Evolutionary conservation across 2,329 filamentous ascomycete genomes (phyloP).

Genomic region (Diaporthe ilicicola): DNA sequence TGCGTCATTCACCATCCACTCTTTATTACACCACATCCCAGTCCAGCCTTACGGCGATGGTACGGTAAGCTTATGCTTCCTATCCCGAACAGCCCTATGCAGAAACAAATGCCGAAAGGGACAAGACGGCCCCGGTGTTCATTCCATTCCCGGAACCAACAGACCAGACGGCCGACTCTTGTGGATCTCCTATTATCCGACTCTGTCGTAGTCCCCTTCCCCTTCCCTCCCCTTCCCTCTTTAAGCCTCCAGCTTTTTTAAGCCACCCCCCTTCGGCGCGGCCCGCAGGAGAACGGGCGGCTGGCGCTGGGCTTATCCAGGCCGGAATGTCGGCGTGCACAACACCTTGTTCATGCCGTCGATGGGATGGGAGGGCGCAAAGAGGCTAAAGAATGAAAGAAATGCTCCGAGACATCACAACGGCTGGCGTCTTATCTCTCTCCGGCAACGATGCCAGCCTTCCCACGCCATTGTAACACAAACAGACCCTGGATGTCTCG

Average conservation of each 20-base stretch:
- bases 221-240: background rate
- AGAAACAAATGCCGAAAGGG: background rate
- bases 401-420: constrained; percentile 6
- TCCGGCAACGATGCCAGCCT: background rate
- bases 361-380: background rate
- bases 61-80: constrained; percentile 20
- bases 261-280: background rate
- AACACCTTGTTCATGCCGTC: background rate
- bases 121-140: background rate
- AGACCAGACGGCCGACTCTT: background rate
- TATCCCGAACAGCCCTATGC: background rate
- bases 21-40: constrained; percentile 19
- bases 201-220: background rate
- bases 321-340: background rate
- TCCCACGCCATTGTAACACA: background rate
- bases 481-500: constrained; percentile 11
- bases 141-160: background rate
- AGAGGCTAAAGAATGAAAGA: background rate
- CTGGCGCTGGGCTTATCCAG: background rate
- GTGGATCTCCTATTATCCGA: constrained; percentile 1
- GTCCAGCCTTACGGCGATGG: constrained; percentile 24
- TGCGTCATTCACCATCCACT: background rate
- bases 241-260: background rate
- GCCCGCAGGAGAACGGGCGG: background rate
- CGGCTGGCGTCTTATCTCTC: background rate